Evolutionary conservation across 2,329 filamentous ascomycete genomes (phyloP).

Genomic region (Bretziella fagacearum): DNA sequence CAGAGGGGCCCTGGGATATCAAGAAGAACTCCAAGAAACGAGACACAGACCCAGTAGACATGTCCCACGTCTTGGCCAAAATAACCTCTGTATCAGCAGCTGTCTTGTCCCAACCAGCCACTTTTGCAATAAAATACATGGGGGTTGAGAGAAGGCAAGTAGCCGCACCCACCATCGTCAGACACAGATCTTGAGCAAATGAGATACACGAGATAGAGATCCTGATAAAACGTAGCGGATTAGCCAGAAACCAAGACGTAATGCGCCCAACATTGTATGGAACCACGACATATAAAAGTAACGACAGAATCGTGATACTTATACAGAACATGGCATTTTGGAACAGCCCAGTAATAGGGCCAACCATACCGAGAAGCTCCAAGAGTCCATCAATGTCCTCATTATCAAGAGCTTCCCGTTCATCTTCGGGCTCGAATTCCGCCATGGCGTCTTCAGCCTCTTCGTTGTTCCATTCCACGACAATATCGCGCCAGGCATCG

Average conservation of each 20-base stretch:
- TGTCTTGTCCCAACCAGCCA: constrained; percentile 15
- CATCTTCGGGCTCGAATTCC: neutral
- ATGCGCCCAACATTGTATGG: constrained; percentile 87
- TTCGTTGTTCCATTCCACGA: constrained; percentile 11
- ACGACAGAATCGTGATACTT: constrained; percentile 71
- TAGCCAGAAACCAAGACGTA: constrained; percentile 60
- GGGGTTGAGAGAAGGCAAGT: constrained; percentile 8
- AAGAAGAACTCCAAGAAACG: constrained; percentile 4
- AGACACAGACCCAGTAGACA: constrained; percentile 1
- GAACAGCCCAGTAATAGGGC: constrained; percentile 71
- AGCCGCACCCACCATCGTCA: constrained; percentile 43
- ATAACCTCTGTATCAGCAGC: constrained; percentile 15
- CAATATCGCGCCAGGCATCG: constrained; percentile 26
- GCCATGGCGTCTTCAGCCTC: constrained; percentile 25
- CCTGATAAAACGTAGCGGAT: constrained; percentile 59
- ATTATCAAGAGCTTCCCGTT: constrained; percentile 23
- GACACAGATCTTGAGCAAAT: constrained; percentile 55
- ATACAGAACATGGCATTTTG: constrained; percentile 93
- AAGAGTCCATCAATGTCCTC: constrained; percentile 76
- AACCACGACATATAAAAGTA: constrained; percentile 71
- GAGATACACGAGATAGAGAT: constrained; percentile 60
- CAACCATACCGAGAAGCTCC: constrained; percentile 92
- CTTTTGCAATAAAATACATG: constrained; percentile 9
- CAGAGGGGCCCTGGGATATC: neutral
- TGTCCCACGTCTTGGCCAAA: neutral